Base-by-base conservation (phyloP, 331 rosid genomes). In the Phaseolus coccineus region DNA sequence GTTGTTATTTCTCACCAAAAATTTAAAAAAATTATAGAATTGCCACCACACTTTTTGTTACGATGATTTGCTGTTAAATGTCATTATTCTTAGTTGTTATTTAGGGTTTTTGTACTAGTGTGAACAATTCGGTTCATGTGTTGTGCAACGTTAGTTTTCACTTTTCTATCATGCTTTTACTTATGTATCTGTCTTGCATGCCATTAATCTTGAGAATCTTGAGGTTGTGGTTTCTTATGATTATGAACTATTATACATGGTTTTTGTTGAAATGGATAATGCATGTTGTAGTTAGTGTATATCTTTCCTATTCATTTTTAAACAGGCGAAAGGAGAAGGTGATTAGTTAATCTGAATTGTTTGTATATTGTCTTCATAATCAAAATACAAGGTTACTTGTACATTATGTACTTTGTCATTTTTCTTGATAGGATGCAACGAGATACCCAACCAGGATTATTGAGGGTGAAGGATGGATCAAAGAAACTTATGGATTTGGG, bases 401-500 rank as follows among this genome's bases (percentile, higher is more conserved):
- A 12, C 51, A 69, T 27, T 50, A 74, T 27, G 56, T 74, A 52
- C 33, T 53, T 16, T 35, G 39, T 78, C 39, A 72, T 74, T 63
- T 68, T 47, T 50, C 47, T 44, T 71, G 75, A 53, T 44, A 94
- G 97, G 78, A 78, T 90, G 30, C 85, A 84, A 22, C 81, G 83
- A 76, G 96, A 92, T 79, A 87, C 97, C 12, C 97, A 91, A 47
- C 97, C 89, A 4, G 93, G 90, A 70, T 16, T 92, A 87, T 71
- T 90, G 89, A 91, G 96, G 65, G 79, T 81, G 51, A 90, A 85
- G 74, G 87, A 87, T 76, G 97, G 83, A 24, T 69, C 85, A 3
- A 84, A 83, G 81, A 91, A 88, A 81, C 89, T 94, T 64, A 85
- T 90, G 72, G 92, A 87, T 73, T 59, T 94, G 91, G 97, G 97